phyloP scores from a whole-genome alignment of 371 early-diverging fungal genomes.

The Mortierella sp. region DNA sequence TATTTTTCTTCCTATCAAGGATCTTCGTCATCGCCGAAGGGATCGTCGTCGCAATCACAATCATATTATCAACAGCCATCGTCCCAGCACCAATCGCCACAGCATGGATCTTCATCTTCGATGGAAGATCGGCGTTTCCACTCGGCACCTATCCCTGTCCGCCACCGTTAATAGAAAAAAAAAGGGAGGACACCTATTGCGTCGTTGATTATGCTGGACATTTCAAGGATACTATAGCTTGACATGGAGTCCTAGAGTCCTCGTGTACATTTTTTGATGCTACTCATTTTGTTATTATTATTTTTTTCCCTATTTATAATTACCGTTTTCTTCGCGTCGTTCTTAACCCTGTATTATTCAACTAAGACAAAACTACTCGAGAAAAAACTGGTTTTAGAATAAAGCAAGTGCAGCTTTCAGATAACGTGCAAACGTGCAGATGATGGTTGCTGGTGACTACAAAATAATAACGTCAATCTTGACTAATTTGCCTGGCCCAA shows the following conservation, averaged over 20 bases:
- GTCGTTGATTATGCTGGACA: constrained; percentile 5
- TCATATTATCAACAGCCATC: constrained; percentile 23
- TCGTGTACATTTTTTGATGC: neutral
- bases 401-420: no score
- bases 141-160: constrained; percentile 54
- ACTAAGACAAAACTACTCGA: neutral
- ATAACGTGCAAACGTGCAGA: neutral
- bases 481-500: no score
- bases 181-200: neutral
- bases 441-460: no score
- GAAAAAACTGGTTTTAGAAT: no score
- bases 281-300: no score
- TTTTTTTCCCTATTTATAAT: neutral
- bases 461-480: no score
- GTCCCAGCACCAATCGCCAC: constrained; percentile 13
- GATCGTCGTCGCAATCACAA: constrained; percentile 12
- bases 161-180: constrained; percentile 28
- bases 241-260: no score
- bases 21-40: constrained; percentile 9
- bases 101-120: constrained; percentile 32
- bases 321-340: neutral
- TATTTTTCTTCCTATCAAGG: constrained; percentile 20
- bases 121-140: constrained; percentile 52
- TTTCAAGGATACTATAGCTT: no score
- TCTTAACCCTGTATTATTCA: neutral